Base-by-base conservation (phyloP, 2,329 filamentous ascomycete species). In the Lecanicillium sp. region DNA sequence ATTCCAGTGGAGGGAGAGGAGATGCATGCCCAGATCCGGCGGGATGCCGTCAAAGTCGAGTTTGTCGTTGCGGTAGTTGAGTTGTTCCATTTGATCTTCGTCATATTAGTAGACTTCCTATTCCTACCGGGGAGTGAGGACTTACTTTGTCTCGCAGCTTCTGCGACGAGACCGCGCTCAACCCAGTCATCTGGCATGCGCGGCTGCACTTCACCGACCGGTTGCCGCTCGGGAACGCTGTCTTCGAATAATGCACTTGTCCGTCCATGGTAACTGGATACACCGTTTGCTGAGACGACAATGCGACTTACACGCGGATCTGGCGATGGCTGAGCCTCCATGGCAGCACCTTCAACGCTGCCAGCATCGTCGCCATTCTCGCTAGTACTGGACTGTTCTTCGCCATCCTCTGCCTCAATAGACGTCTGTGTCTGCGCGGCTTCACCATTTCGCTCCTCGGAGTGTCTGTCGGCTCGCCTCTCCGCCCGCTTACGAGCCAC, bases 11-110 rank as follows among this genome's bases (percentile, higher is more conserved):
- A 76, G 49, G 3, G 60, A 60, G 0, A 76, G 54, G 4, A 77
- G 50, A 36, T 75, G 68, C 56, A 72, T 65, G 3, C 63, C 72
- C 7, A 75, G 47, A 11, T 73, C 66, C 0, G 70, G 64, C 22
- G 71, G 64, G 2, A 76, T 63, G 1, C 71, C 72, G 46, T 77
- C 72, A 49, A 78, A 75, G 47, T 77, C 71, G 3, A 75, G 59
- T 38, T 64, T 25, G 6, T 11, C 22, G 22, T 25, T 25, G 11
- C 22, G 54, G 29, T 66, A 59, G 44, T 74, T 67, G 39, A 73
- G 54, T 1, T 60, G 57, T 40, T 76, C 72, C 9, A 73, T 52
- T 41, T 76, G 72, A 7, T 46, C 61, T 65, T 31, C n/a, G 9
- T 41, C 25, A 43, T 11, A 11, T 5, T 5, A 31, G 25, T 4